Conservation (phyloP, 1,139 yeast genomes). For the Lodderomyces jiufengensis region DNA sequence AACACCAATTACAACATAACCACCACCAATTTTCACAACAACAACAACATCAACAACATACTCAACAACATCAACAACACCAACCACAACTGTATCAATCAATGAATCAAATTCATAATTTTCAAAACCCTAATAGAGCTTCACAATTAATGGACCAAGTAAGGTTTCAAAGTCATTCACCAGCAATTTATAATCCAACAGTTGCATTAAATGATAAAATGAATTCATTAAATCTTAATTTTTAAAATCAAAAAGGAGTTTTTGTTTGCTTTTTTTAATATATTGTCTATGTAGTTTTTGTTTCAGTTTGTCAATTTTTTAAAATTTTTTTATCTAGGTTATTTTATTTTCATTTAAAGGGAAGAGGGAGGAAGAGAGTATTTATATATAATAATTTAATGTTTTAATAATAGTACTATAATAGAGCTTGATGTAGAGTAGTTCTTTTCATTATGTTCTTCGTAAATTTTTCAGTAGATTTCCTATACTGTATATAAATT, state of each 20-base stretch:
- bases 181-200: neutral
- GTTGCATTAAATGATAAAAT: conserved; percentile 15
- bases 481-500: too few relatives aligned
- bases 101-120: conserved; percentile 1
- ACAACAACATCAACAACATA: conserved; percentile 2
- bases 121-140: neutral
- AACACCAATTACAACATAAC: neutral
- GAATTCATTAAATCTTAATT: conserved; percentile 35
- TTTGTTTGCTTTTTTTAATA: conserved; percentile 1
- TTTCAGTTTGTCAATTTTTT: conserved; percentile 1
- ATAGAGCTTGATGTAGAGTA: too few relatives aligned
- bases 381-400: too few relatives aligned
- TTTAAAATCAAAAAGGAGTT: conserved; percentile 9
- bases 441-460: too few relatives aligned
- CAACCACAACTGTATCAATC: conserved; percentile 5
- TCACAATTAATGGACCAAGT: neutral
- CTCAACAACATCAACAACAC: conserved; percentile 4
- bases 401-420: too few relatives aligned
- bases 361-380: too few relatives aligned
- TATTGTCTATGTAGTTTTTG: too few relatives aligned
- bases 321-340: neutral
- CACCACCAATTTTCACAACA: conserved; percentile 3
- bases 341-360: too few relatives aligned
- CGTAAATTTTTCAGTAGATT: too few relatives aligned
- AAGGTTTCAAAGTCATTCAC: neutral